Conservation (phyloP, 1,139 yeast species). For the Suhomyces guaymorum region DNA sequence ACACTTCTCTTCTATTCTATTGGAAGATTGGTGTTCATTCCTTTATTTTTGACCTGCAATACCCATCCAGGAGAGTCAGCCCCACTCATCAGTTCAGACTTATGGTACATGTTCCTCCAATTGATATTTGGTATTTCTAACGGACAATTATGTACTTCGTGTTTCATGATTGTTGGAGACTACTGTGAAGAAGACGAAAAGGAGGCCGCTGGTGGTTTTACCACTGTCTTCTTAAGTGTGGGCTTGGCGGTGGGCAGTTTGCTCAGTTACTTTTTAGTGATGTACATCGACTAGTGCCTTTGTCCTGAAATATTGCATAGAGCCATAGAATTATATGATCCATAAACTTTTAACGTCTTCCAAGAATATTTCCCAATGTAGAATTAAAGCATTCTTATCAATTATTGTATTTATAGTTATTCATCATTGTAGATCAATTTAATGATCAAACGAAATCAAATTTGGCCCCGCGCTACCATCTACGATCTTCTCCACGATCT, state of each 20-base stretch:
- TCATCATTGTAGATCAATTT: no score
- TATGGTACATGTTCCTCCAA: slow-evolving; percentile 67
- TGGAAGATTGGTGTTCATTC: slow-evolving; percentile 56
- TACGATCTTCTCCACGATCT: no score
- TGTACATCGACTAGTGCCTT: slow-evolving; percentile 26
- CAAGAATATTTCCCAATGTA: no score
- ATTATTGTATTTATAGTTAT: no score
- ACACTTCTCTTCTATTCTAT: slow-evolving; percentile 53
- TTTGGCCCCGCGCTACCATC: no score
- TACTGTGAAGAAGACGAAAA: slow-evolving; percentile 54
- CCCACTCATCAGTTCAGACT: slow-evolving; percentile 56
- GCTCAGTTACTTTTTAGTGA: slow-evolving; percentile 65
- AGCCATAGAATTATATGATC: no score
- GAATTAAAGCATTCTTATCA: no score
- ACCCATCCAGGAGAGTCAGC: slow-evolving; percentile 36
- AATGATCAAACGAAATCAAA: no score
- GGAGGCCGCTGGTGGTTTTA: slow-evolving; percentile 94
- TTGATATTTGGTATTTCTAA: slow-evolving; percentile 80
- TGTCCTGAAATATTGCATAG: no score
- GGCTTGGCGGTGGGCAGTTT: slow-evolving; percentile 81
- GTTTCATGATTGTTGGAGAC: slow-evolving; percentile 77
- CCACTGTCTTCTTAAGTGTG: slow-evolving; percentile 69
- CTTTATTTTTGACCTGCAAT: slow-evolving; percentile 71
- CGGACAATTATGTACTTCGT: slow-evolving; percentile 80
- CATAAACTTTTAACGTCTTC: no score